phyloP scores from a whole-genome alignment of 2,329 filamentous ascomycete genomes.

The Parastagonospora avenae region DNA sequence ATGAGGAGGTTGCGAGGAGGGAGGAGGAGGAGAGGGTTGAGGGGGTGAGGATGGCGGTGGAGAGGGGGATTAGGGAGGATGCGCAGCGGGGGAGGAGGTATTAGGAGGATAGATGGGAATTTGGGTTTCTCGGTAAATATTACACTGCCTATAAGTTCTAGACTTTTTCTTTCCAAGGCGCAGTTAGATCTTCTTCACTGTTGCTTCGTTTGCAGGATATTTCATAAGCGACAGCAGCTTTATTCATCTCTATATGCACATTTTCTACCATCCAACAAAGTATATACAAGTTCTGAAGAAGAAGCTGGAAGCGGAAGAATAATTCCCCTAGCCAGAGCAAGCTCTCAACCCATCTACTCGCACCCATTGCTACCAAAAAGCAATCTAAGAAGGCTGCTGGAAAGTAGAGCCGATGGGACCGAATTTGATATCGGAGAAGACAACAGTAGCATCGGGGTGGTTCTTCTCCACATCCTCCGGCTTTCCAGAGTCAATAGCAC shows the following conservation, averaged over 20 bases:
- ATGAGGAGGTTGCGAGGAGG: constrained; percentile 11
- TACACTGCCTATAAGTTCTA: background rate
- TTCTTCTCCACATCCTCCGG: constrained; percentile 46
- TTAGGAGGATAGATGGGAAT: background rate
- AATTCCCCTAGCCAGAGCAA: background rate
- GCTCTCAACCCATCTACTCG: background rate
- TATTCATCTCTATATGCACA: constrained; percentile 1
- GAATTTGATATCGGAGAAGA: constrained; percentile 50
- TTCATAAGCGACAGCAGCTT: background rate
- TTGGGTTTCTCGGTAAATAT: background rate
- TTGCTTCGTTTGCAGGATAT: too few relatives aligned
- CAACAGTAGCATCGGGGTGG: constrained; percentile 39
- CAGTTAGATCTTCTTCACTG: too few relatives aligned
- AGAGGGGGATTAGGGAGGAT: constrained; percentile 8
- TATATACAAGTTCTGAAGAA: background rate
- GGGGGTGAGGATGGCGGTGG: constrained; percentile 6
- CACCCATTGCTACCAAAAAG: background rate
- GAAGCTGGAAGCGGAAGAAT: background rate
- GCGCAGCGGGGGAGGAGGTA: background rate
- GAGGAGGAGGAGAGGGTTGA: constrained; percentile 13
- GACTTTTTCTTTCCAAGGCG: too few relatives aligned
- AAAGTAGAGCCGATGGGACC: constrained; percentile 49
- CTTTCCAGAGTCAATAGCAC: constrained; percentile 43
- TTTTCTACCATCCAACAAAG: constrained; percentile 1
- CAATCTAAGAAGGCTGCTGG: constrained; percentile 32